Percentiles rank a stretch among this genome's conserved stretches.
These are phyloP conservation scores for Cyclotella sp. DNA, from an alignment of 108 stramenopile genomes.

Conservation along the genomic window DNA sequence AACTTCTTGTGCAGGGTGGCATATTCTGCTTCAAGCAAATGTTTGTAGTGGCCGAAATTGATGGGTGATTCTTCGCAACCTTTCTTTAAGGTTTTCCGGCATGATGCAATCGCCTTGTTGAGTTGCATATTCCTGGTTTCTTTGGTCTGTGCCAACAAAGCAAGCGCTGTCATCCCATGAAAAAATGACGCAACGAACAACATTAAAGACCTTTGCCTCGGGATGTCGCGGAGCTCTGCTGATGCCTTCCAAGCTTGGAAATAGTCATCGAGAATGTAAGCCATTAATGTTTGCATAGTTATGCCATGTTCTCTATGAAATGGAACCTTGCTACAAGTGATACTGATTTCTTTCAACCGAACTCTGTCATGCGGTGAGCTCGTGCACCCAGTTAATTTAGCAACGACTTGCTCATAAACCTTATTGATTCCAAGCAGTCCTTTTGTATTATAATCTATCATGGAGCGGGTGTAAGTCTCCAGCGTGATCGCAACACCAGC, in stretches of 20 bases:
- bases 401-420: neutral
- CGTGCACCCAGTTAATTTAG: neutral
- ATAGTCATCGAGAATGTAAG: conserved; percentile 1
- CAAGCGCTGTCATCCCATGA: conserved; percentile 13
- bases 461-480: neutral
- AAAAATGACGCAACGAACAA: conserved; percentile 9
- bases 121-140: neutral
- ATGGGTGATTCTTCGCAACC: conserved; percentile 8
- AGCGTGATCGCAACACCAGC: neutral
- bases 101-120: neutral
- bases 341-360: neutral
- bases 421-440: neutral
- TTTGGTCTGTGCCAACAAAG: neutral
- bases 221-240: neutral
- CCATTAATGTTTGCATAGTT: neutral
- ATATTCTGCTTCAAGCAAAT: conserved; percentile 15
- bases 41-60: conserved; percentile 1
- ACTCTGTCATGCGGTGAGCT: neutral
- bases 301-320: neutral
- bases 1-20: neutral
- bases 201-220: neutral
- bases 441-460: neutral
- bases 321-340: neutral
- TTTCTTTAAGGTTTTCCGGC: conserved; percentile 5
- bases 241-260: neutral